Evolutionary conservation across 1,284 basidiomycete species (phyloP), one percentile per base, ranked within the genome.

Genomic region (Sporisorium graminicola): DNA sequence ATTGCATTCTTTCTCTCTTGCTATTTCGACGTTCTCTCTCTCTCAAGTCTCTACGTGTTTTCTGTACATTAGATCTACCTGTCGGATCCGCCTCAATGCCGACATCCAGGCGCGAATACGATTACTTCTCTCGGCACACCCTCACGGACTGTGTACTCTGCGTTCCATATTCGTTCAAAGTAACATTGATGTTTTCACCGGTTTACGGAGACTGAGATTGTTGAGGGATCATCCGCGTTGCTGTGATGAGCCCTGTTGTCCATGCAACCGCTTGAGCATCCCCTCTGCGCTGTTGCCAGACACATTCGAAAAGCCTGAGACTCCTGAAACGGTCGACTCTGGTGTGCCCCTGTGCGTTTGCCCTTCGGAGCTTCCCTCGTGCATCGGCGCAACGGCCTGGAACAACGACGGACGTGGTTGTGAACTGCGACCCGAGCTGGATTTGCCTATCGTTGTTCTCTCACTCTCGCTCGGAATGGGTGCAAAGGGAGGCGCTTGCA

Each of bases 341-440:
- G 70, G 60, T 16, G 71, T 72, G 14, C 69, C 69, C 46, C 22
- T 53, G 40, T 72, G 58, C 52, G 44, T 49, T 46, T 59, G 52
- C 20, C 43, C 49, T 31, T 40, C 46, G 13, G 18, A 54, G 2
- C 22, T 26, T 42, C n/a, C 55, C 12, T 54, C 70, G 2, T 72
- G 55, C 33, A 72, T 43, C 24, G 70, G 60, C 20, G 57, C 64
- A 18, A 72, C 59, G 5, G 66, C 63, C 31, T 69, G 66, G 27
- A 74, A 70, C 35, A 74, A 60, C 42, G 72, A 74, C 16, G 72
- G 66, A 16, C 72, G 29, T 2, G 50, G 43, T 26, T 55, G 64
- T 22, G 56, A 56, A 18, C 40, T 55, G 14, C 69, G 29, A 4
- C 63, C 63, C 4, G 24, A 31, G 29, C 27, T 50, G 1, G 42